phyloP scores from a whole-genome alignment of 768 basidiomycete species.

The Coprinellus aureogranulatus region DNA sequence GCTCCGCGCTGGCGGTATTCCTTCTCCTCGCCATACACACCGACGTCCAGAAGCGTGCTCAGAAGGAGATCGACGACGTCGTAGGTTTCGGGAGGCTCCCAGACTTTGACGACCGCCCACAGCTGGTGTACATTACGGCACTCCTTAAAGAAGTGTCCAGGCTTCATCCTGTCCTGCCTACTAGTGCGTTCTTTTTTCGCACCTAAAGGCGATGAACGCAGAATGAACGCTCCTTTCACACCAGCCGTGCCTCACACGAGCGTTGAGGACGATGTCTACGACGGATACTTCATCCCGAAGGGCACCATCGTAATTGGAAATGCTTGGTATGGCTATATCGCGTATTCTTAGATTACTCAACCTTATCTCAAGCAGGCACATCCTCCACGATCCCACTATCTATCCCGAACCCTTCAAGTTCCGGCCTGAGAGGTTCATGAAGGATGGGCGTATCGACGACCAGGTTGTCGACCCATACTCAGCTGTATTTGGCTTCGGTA shows the following conservation, averaged over 20 bases:
- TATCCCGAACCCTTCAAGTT: slow-evolving; percentile 2
- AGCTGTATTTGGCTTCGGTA: slow-evolving; percentile 42
- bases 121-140: slow-evolving; percentile 15
- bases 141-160: slow-evolving; percentile 28
- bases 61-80: slow-evolving; percentile 24
- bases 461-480: slow-evolving; percentile 29
- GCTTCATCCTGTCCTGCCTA: slow-evolving; percentile 31
- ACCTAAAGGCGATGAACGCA: background rate
- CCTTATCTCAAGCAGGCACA: background rate
- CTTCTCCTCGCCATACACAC: slow-evolving; percentile 24
- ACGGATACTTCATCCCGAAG: slow-evolving; percentile 5
- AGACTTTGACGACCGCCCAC: slow-evolving; percentile 17
- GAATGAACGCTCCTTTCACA: background rate
- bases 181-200: slow-evolving; percentile 19
- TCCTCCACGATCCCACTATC: background rate
- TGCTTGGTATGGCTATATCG: background rate
- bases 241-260: slow-evolving; percentile 30
- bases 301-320: background rate
- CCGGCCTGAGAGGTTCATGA: slow-evolving; percentile 1
- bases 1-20: slow-evolving; percentile 21
- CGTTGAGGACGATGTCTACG: slow-evolving; percentile 5
- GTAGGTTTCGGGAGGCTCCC: slow-evolving; percentile 19
- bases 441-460: slow-evolving; percentile 1
- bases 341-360: background rate
- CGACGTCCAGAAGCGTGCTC: slow-evolving; percentile 25